phyloP scores from a whole-genome alignment of 192 early-diverging fungal species.

The Podila epicladia region DNA sequence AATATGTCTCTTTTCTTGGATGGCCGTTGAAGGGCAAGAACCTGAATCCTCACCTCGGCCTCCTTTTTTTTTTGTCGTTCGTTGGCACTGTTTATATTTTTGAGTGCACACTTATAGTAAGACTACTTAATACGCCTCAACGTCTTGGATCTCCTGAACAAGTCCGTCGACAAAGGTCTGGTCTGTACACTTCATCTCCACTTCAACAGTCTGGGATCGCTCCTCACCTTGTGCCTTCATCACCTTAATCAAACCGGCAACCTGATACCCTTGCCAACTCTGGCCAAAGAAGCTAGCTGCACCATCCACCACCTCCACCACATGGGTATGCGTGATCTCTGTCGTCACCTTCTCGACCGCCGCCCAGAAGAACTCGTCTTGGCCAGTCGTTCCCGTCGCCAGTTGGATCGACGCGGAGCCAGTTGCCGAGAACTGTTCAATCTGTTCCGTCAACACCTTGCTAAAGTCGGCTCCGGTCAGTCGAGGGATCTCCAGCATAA shows the following conservation, averaged over 20 bases:
- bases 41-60: neutral
- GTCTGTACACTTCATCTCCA: constrained; percentile 68
- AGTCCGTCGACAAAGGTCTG: constrained; percentile 60
- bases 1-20: too few relatives aligned
- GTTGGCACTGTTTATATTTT: neutral
- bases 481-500: constrained; percentile 54
- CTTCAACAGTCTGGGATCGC: constrained; percentile 44
- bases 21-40: too few relatives aligned
- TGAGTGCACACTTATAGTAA: neutral
- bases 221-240: constrained; percentile 10
- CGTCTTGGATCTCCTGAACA: constrained; percentile 40
- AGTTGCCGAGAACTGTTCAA: constrained; percentile 58
- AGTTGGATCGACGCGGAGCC: constrained; percentile 51
- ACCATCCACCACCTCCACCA: constrained; percentile 66
- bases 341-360: constrained; percentile 58
- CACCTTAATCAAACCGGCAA: constrained; percentile 65
- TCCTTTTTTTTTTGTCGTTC: neutral
- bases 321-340: constrained; percentile 56
- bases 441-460: constrained; percentile 51
- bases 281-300: constrained; percentile 70
- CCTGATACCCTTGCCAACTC: constrained; percentile 62
- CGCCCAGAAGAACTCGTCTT: constrained; percentile 55
- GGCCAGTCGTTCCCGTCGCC: constrained; percentile 19
- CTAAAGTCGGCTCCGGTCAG: constrained; percentile 61
- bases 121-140: constrained; percentile 1